Base-by-base conservation (phyloP, 768 basidiomycete species). In the Russula emetica region DNA sequence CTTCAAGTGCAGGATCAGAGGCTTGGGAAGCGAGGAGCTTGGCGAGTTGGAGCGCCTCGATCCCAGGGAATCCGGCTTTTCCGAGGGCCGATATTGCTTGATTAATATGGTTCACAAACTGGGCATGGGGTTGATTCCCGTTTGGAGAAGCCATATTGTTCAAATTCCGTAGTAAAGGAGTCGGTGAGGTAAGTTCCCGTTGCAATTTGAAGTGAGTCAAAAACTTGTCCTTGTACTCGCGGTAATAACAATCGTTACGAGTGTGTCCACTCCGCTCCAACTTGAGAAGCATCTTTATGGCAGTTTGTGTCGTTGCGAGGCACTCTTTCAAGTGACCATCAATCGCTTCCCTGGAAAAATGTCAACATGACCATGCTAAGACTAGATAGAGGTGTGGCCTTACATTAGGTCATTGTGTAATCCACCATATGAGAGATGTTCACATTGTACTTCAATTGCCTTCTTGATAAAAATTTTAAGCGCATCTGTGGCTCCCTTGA, bases 251-350 rank as follows among this genome's bases (percentile, higher is more conserved):
- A 1, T 60, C 57, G 22, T 68, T 66, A 8, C 61, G 60, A 2
- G 67, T 66, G 24, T 62, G 57, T 38, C 40, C 67, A 9, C 22
- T 62, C 28, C 18, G 52, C 61, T 68, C 67, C 2, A 62, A 36
- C 24, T 53, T 57, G 32, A 68, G 65, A 10, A 68, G 54, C 1
- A 61, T 47, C 1, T 5, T 34, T 13, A 57, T 55, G 13, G 51
- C 56, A 2, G 1, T 20, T 16, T 18, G 4, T 34, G 67, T 60
- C 24, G 6, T 51, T 1, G 1, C 26, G 3, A 30, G 8, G 22
- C 52, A 58, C 6, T 56, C 56, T 4, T 52, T 10, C 52, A 68
- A n/a, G 18, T 64, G 65, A 26, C 0, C 9, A 10, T 32, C 47
- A 18, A 68, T 45, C 13, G 38, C 55, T 0, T 34, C 60, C n/a